These are phyloP conservation scores for Hirsutella thompsonii DNA, from an alignment of 2,329 filamentous ascomycete species.

Conservation along the genomic window DNA sequence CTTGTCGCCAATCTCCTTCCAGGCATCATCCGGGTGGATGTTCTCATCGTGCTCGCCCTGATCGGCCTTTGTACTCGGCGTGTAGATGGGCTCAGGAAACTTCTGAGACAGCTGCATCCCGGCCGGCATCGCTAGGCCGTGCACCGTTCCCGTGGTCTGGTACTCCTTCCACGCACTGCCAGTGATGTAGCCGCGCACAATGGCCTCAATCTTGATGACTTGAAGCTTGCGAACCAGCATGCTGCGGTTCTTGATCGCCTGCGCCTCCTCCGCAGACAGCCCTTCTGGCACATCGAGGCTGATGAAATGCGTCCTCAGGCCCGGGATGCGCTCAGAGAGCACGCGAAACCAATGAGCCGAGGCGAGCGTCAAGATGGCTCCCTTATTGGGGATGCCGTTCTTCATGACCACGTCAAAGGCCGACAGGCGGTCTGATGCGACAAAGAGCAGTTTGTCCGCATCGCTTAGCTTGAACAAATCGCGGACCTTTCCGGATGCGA, in stretches of 20 bases:
- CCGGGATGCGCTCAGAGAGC: constrained; percentile 29
- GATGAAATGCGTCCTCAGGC: constrained; percentile 39
- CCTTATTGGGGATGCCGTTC: constrained; percentile 49
- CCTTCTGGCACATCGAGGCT: constrained; percentile 25
- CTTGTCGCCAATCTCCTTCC: constrained; percentile 22
- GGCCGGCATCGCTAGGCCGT: constrained; percentile 56
- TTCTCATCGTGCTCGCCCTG: constrained; percentile 72
- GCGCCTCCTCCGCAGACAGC: constrained; percentile 29
- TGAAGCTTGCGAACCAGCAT: constrained; percentile 58
- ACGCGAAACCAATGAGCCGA: constrained; percentile 42
- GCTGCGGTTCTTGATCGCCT: constrained; percentile 47
- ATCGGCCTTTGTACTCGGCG: constrained; percentile 73
- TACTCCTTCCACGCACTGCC: constrained; percentile 74
- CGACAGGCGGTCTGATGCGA: constrained; percentile 81
- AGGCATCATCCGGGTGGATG: constrained; percentile 58
- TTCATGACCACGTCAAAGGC: constrained; percentile 87
- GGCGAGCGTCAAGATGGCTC: constrained; percentile 32
- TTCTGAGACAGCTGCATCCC: constrained; percentile 60
- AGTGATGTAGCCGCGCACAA: constrained; percentile 78
- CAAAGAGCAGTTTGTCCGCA: constrained; percentile 55
- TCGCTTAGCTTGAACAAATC: constrained; percentile 66
- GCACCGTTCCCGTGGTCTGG: constrained; percentile 59
- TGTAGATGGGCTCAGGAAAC: constrained; percentile 53
- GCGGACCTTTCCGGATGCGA: constrained; percentile 54
- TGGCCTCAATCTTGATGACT: constrained; percentile 13